A percentile compares a stretch with the other conserved stretches of the same genome.
Conservation (phyloP, 495 filamentous ascomycete genomes). For the Penicillium mononematosum region DNA sequence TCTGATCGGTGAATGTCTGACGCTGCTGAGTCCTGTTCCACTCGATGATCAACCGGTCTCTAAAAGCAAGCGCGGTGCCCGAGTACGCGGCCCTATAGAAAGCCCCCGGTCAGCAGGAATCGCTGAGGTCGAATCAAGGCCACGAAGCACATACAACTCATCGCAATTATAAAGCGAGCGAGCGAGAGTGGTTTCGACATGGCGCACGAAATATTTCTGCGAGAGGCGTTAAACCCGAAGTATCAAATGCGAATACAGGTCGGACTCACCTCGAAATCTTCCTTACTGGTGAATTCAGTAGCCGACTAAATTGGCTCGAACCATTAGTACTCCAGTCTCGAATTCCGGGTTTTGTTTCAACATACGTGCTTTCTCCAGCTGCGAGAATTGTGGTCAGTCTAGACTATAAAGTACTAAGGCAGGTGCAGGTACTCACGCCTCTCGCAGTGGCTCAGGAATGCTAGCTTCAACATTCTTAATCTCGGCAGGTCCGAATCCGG, state of each 20-base stretch:
- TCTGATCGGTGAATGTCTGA: conserved; percentile 85
- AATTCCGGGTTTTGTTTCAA: background rate
- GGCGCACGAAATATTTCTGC: conserved; percentile 79
- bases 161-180: conserved; percentile 98
- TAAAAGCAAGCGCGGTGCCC: conserved; percentile 84
- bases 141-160: conserved; percentile 56
- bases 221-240: background rate
- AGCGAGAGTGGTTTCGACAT: conserved; percentile 95
- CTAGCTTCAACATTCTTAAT: conserved; percentile 90
- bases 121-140: background rate
- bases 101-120: background rate
- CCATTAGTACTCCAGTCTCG: background rate
- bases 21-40: conserved; percentile 98
- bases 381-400: conserved; percentile 18
- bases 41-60: conserved; percentile 88
- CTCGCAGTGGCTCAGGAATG: conserved; percentile 86
- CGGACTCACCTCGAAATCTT: conserved; percentile 60
- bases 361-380: conserved; percentile 81
- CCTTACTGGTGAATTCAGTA: conserved; percentile 69
- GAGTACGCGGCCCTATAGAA: conserved; percentile 76
- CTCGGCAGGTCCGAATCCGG: conserved; percentile 83
- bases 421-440: conserved; percentile 54
- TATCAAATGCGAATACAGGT: conserved; percentile 11
- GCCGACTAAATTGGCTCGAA: conserved; percentile 46
- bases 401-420: background rate